Evolutionary conservation across 495 filamentous ascomycete species (phyloP), one percentile per base, ranked within the genome.

Genomic region (Xylaria grammica): DNA sequence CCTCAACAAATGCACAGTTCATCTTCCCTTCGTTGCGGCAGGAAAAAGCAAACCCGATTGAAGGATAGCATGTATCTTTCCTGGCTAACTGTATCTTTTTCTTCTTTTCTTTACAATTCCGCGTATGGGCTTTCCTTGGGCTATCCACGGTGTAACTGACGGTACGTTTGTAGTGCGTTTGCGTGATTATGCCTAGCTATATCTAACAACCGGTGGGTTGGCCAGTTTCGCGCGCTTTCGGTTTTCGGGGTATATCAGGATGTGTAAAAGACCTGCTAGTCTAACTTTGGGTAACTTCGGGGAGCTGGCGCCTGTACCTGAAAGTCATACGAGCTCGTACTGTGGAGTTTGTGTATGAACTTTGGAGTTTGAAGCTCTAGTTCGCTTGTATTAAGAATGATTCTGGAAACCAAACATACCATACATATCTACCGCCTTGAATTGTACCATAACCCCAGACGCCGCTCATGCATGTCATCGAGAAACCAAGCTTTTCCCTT

Each of bases 401-500:
- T 63, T 62, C 50, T 10, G 26, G 38, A 34, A 55, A 45, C 32
- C 60, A 55, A 55, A 52, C 38, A 63, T 46, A 74, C 67, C 69
- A 55, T 72, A 73, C 69, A 74, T 49, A 58, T 66, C 62, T 69
- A 67, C 69, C 67, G 26, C 60, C 53, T 68, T 69, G 63, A 65
- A 67, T 63, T 66, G 60, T 65, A 65, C 67, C 67, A 66, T 45
- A 62, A 67, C 69, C 71, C 57, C 29, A 58, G 71, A 74, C 71
- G 69, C 71, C 71, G 65, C 65, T 67, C 61, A 74, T 74, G 71
- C 71, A 73, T 69, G 42, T 67, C 67, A 52, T 66, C 53, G 63
- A 63, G 53, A 66, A 53, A 51, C 66, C 51, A 29, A 54, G 48
- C 32, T 45, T 63, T 63, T 55, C 42, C 53, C 62, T 51, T 55